phyloP scores from a whole-genome alignment of 768 basidiomycete species.

The Lactifluus volemus region DNA sequence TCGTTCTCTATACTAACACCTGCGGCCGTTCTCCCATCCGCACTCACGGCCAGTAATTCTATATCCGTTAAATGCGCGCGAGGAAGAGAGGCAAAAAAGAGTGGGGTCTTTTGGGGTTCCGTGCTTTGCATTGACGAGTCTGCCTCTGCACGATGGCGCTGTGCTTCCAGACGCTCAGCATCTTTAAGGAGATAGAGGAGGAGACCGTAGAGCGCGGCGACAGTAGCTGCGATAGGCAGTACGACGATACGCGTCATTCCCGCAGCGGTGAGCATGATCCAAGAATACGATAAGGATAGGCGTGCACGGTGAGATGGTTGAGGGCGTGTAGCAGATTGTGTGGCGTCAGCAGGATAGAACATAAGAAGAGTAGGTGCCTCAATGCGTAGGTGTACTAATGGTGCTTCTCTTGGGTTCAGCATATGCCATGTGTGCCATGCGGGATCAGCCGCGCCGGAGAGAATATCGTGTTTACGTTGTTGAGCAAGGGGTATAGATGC shows the following conservation, averaged over 20 bases:
- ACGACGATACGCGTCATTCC: slow-evolving; percentile 80
- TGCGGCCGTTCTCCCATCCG: slow-evolving; percentile 54
- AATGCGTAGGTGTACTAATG: slow-evolving; percentile 67
- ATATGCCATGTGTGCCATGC: slow-evolving; percentile 69
- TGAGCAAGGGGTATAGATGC: slow-evolving; percentile 11
- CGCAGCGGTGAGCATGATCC: slow-evolving; percentile 45
- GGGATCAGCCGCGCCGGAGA: slow-evolving; percentile 28
- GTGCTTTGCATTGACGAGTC: slow-evolving; percentile 28
- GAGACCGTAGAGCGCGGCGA: slow-evolving; percentile 61
- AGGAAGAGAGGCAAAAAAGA: slow-evolving; percentile 64
- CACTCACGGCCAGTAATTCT: slow-evolving; percentile 66
- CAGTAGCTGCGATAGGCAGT: slow-evolving; percentile 76
- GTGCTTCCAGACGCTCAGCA: slow-evolving; percentile 82
- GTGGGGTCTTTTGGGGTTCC: slow-evolving; percentile 31
- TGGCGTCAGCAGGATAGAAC: slow-evolving; percentile 37
- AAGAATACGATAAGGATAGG: slow-evolving; percentile 30
- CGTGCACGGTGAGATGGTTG: slow-evolving; percentile 6
- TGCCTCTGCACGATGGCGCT: slow-evolving; percentile 50
- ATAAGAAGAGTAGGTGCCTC: slow-evolving; percentile 75
- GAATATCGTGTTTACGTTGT: slow-evolving; percentile 13
- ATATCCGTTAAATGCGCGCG: slow-evolving; percentile 77
- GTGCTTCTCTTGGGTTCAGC: slow-evolving; percentile 59
- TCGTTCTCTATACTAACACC: slow-evolving; percentile 76
- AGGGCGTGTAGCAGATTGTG: slow-evolving; percentile 7
- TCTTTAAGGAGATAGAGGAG: slow-evolving; percentile 85